phyloP scores from a whole-genome alignment of 108 stramenopile genomes.

The Asterionellopsis glacialis region DNA sequence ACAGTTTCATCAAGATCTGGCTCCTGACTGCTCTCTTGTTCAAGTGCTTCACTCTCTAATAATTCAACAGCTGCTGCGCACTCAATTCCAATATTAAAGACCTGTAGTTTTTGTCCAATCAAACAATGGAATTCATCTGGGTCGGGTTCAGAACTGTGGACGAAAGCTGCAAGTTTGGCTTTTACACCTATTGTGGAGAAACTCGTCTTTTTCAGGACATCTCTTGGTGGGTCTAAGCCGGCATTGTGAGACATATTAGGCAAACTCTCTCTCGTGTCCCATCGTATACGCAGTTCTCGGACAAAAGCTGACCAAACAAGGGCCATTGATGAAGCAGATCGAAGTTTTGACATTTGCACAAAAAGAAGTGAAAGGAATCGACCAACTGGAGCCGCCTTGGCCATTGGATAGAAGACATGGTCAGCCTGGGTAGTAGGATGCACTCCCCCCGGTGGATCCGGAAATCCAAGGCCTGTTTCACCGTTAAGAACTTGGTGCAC shows the following conservation, averaged over 20 bases:
- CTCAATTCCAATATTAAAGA: conserved; percentile 79
- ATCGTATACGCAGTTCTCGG: conserved; percentile 62
- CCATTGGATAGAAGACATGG: conserved; percentile 24
- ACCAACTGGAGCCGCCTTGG: conserved; percentile 69
- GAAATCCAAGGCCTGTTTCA: conserved; percentile 29
- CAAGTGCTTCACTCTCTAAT: not conserved
- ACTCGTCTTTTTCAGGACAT: conserved; percentile 11
- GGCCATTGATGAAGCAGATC: conserved; percentile 70
- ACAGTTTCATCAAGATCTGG: not conserved
- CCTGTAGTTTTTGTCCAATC: conserved; percentile 85
- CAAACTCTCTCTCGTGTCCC: conserved; percentile 67
- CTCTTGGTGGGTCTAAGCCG: conserved; percentile 54
- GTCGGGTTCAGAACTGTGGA: conserved; percentile 51
- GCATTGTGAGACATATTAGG: conserved; percentile 69
- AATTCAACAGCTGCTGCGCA: conserved; percentile 55
- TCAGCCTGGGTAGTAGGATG: conserved; percentile 17
- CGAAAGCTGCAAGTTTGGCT: conserved; percentile 37
- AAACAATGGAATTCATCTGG: conserved; percentile 71
- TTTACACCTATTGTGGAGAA: conserved; percentile 28
- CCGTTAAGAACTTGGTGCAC: conserved; percentile 35
- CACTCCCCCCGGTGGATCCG: conserved; percentile 47
- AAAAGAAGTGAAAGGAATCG: conserved; percentile 81
- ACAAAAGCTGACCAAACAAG: conserved; percentile 67
- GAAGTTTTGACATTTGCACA: conserved; percentile 68
- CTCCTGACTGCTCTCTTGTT: not conserved